Conservation (phyloP, 345 rosid genomes). For the Citrus reticulata region DNA sequence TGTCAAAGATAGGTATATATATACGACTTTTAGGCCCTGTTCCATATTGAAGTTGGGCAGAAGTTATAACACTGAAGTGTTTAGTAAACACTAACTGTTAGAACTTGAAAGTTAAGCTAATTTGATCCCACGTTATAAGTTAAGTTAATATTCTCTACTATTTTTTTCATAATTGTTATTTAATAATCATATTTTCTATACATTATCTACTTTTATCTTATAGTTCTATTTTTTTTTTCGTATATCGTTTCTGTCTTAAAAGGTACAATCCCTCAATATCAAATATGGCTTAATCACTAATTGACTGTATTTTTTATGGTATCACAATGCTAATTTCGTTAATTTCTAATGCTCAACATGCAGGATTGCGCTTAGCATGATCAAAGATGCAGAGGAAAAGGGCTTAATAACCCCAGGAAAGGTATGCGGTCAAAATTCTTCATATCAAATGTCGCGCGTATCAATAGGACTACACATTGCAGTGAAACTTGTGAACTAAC, state of each 20-base stretch:
- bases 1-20: constrained; percentile 49
- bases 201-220: too few relatives aligned
- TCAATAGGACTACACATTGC: too few relatives aligned
- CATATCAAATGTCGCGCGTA: neutral
- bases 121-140: too few relatives aligned
- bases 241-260: accelerated
- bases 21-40: too few relatives aligned
- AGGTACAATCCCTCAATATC: accelerated
- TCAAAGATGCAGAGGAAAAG: constrained; percentile 67
- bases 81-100: accelerated
- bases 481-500: neutral
- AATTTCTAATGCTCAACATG: neutral
- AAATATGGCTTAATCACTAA: neutral
- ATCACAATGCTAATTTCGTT: too few relatives aligned
- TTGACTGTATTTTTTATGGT: neutral
- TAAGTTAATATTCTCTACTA: too few relatives aligned
- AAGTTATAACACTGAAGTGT: too few relatives aligned
- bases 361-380: constrained; percentile 56
- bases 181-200: too few relatives aligned
- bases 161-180: too few relatives aligned
- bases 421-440: constrained; percentile 22
- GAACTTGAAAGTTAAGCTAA: accelerated
- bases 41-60: too few relatives aligned
- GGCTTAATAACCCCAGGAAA: constrained; percentile 57
- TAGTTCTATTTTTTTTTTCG: too few relatives aligned